phyloP scores from a whole-genome alignment of 2,329 filamentous ascomycete species.

The Botrytis aclada region DNA sequence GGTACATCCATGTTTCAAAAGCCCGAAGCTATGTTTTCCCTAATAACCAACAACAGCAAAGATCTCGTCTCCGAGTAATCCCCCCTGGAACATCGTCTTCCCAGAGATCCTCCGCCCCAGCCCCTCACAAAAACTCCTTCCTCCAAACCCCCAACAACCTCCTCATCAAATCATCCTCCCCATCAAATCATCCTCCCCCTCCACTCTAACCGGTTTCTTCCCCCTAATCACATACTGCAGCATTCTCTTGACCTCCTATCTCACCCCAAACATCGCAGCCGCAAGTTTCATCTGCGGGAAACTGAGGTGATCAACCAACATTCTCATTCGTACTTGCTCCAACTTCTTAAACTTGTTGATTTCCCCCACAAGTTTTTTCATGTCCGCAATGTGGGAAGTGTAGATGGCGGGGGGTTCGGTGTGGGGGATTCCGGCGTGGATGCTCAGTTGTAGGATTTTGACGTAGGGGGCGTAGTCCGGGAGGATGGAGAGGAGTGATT shows the following conservation, averaged over 20 bases:
- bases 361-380: background rate
- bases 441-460: background rate
- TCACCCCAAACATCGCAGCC: background rate
- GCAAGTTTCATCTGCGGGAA: background rate
- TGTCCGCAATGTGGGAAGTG: background rate
- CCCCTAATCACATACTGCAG: background rate
- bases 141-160: background rate
- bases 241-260: rapidly evolving
- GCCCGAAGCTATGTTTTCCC: rapidly evolving
- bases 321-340: background rate
- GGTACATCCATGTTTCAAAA: background rate
- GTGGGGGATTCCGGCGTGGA: background rate
- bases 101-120: background rate
- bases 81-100: background rate
- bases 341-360: background rate
- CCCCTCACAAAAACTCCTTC: background rate
- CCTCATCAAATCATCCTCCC: background rate
- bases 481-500: background rate
- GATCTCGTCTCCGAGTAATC: no score
- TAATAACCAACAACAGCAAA: background rate
- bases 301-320: background rate
- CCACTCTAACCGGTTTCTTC: background rate
- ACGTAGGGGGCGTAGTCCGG: background rate
- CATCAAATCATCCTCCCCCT: background rate
- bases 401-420: background rate